Evolutionary conservation across 768 basidiomycete species (phyloP), one percentile per base, ranked within the genome.

Genomic region (Dentipellis sp.): DNA sequence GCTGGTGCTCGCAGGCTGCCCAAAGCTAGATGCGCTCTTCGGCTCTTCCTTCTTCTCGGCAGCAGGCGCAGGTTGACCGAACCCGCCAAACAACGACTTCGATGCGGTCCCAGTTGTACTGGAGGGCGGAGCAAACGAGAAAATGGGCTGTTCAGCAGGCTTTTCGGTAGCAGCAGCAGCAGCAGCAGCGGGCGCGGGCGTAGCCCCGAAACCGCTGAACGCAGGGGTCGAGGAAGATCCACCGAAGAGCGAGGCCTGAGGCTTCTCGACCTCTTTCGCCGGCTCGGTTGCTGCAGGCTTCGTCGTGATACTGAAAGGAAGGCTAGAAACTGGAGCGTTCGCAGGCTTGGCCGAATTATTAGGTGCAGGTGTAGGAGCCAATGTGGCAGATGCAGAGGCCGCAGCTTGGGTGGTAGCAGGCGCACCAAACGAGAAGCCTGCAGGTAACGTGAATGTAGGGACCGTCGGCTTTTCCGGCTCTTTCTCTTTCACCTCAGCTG

Each of bases 1-100:
- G n/a, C n/a, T n/a, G 6, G 29, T 29, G 29, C 29, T 59, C 16
- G 53, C 52, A n/a, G 59, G 49, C n/a, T 51, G 51, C 14, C 42
- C 50, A 48, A 42, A 14, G 40, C 40, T 42, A 8, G 9, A 42
- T 14, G 40, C 9, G 4, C 14, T 42, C 40, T 42, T 42, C 40
- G 40, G 40, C 19, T 42, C 14, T 2, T 14, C 40, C 19, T 14
- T 42, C 14, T 42, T 19, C 19, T 14, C 40, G 56, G 35, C 53
- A 11, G 42, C 52, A 55, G 45, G 56, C 34, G 19, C 58, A 54
- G 5, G 14, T 9, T 35, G 42, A 6, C 17, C 42, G 45, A 51
- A 48, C 52, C 42, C 29, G 7, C 8, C 42, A 36, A 50, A n/a
- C 40, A 50, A n/a, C 8, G 53, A 34, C 35, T 60, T 58, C 19